A percentile compares a stretch with the other conserved stretches of the same genome.
phyloP scores from a whole-genome alignment of 2,329 filamentous ascomycete species.

The Botrytis byssoidea region DNA sequence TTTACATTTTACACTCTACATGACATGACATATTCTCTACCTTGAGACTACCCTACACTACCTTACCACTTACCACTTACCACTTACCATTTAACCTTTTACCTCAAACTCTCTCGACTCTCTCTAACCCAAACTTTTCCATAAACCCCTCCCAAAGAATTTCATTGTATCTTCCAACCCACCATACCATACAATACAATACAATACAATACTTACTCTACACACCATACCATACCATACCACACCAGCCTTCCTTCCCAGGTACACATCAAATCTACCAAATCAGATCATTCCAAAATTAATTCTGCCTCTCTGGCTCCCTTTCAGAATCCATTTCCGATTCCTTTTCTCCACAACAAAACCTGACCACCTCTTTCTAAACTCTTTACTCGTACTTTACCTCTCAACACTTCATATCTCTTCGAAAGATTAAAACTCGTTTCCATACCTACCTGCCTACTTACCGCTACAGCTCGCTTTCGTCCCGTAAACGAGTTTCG shows the following conservation, averaged over 20 bases:
- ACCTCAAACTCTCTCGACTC: background rate
- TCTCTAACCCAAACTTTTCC: background rate
- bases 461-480: slow-evolving; percentile 16
- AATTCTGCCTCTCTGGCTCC: background rate
- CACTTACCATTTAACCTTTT: background rate
- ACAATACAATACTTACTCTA: background rate
- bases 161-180: background rate
- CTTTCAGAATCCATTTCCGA: background rate
- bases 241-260: background rate
- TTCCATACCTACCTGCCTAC: background rate
- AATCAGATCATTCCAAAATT: slow-evolving; percentile 3
- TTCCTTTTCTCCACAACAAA: slow-evolving; percentile 11
- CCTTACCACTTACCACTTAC: background rate
- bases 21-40: background rate
- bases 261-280: background rate
- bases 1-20: background rate
- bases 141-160: background rate
- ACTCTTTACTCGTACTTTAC: background rate
- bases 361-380: slow-evolving; percentile 6
- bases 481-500: slow-evolving; percentile 17
- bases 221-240: no score
- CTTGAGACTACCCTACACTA: background rate
- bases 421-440: background rate
- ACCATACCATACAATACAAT: background rate
- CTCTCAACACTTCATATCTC: background rate